phyloP scores from a whole-genome alignment of 257 asterid genomes.

The Solanum peruvianum region DNA sequence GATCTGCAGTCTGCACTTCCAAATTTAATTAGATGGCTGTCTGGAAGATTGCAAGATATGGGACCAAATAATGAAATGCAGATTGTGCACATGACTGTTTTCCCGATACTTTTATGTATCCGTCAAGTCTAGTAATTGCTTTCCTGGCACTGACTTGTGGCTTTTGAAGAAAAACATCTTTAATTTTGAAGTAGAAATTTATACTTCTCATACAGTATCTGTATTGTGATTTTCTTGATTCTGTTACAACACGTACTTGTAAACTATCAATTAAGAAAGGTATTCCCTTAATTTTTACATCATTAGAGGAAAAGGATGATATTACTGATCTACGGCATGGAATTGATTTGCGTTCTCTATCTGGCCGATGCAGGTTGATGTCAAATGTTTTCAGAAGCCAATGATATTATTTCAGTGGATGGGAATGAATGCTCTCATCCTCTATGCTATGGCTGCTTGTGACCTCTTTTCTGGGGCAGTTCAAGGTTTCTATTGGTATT shows the following conservation, averaged over 20 bases:
- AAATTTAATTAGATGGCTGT: neutral
- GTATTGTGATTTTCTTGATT: neutral
- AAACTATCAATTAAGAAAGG: neutral
- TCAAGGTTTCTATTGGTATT: constrained; percentile 82
- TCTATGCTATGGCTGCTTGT: constrained; percentile 87
- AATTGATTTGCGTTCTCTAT: neutral
- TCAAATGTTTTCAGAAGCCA: constrained; percentile 49
- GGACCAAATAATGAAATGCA: neutral
- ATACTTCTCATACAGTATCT: neutral
- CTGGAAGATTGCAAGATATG: neutral
- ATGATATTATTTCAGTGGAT: constrained; percentile 69
- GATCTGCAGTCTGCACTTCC: neutral
- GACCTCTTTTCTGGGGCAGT: constrained; percentile 73
- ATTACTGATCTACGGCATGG: neutral
- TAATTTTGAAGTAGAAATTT: neutral
- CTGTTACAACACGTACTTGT: neutral
- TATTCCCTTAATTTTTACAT: neutral
- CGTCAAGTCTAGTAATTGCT: neutral
- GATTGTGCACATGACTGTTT: neutral
- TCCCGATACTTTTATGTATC: neutral
- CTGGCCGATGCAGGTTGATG: constrained; percentile 53
- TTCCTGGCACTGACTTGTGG: neutral
- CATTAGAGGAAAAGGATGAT: neutral
- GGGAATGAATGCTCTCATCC: constrained; percentile 89
- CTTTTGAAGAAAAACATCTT: neutral